Base-by-base conservation (phyloP, 1,284 basidiomycete species). In the Lentinus polychrous region DNA sequence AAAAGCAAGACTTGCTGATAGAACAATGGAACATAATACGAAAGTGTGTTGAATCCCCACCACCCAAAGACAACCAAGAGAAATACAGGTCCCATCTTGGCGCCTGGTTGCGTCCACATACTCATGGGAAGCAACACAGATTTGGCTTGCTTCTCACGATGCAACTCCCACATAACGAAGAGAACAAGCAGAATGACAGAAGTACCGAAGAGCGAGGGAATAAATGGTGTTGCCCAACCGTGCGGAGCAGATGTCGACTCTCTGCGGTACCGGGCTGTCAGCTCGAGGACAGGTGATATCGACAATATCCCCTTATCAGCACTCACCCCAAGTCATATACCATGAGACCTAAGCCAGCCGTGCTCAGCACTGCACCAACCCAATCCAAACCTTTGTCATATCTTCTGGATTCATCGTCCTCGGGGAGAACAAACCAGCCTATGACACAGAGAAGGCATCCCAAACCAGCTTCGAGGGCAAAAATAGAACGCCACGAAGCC, bases 301-400 rank as follows among this genome's bases (percentile, higher is more conserved):
- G 12, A 31, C 8, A 48, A 34, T 39, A 46, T 39, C 3, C 14
- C 18, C n/a, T 37, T 37, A 12, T 37, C 36, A 8, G 42, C 2
- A 58, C 66, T 39, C 41, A 67, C 66, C 64, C 63, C 22, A 68
- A 59, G 39, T 63, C 61, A 45, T 62, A 68, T 8, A 61, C 65
- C 10, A 68, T 54, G 17, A 68, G 51, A 5, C 59, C 66, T 24
- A 68, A 53, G 3, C 65, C 66, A 8, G 51, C 50, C 7, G 58
- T 60, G 43, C 66, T 67, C 10, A 68, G 52, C 14, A 61, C 17
- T 2, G 65, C 66, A 22, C 67, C 67, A 22, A 64, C 58, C 63
- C 60, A 66, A 52, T 69, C 67, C 12, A 69, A 49, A 12, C 67
- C 67, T 46, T 66, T 67, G 14, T 49, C 58, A 45, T 69, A 68